Conservation (phyloP, 1,284 basidiomycete species). For the Heterobasidion annosum region DNA sequence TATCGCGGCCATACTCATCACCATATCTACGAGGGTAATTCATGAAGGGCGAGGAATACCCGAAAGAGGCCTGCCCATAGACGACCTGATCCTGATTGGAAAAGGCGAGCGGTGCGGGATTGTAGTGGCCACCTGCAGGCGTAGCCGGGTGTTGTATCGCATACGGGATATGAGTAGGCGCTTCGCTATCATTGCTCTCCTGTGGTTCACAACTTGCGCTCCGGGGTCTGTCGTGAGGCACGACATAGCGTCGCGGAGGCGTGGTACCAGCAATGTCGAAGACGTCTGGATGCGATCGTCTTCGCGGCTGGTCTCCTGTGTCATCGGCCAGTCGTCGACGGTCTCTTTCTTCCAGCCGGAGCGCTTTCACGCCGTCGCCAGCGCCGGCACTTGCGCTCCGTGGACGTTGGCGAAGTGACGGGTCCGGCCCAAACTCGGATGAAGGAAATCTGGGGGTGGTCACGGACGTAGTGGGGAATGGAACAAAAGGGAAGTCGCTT, state of each 20-base stretch:
- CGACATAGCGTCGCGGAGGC: neutral
- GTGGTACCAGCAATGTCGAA: neutral
- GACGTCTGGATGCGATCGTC: neutral
- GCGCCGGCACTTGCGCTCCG: constrained; percentile 13
- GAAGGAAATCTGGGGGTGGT: neutral
- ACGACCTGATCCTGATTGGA: neutral
- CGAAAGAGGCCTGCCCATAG: neutral
- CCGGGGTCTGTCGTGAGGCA: neutral
- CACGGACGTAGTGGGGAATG: neutral
- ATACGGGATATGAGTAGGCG: neutral
- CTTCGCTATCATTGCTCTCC: neutral
- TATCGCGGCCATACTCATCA: neutral
- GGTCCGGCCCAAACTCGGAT: constrained; percentile 14
- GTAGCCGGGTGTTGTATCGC: neutral
- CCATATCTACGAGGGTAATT: neutral
- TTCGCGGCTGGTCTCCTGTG: neutral
- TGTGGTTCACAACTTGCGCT: neutral
- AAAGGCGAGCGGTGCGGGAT: neutral
- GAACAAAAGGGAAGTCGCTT: neutral
- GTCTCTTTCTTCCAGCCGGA: neutral
- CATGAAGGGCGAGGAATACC: neutral
- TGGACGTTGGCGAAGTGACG: constrained; percentile 4
- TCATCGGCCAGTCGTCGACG: neutral
- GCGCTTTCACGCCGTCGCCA: constrained; percentile 12
- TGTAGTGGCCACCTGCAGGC: too few relatives aligned